Conservation (phyloP, 1,284 basidiomycete species). For the Ceratobasidium sp. region DNA sequence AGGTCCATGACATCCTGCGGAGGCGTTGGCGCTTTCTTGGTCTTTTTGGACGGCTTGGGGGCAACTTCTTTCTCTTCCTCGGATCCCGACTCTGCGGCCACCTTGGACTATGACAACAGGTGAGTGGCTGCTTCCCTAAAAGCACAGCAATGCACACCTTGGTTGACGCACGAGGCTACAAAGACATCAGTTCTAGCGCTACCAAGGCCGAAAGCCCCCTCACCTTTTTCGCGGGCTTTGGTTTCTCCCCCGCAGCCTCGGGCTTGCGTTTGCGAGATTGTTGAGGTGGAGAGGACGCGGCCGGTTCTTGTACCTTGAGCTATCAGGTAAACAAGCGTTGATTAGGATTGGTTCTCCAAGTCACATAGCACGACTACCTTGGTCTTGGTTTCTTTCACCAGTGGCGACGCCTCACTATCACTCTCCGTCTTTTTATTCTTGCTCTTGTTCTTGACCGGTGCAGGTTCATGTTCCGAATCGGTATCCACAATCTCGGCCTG, state of each 20-base stretch:
- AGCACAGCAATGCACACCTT: constrained; percentile 2
- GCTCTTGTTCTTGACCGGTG: neutral
- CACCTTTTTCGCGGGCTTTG: constrained; percentile 25
- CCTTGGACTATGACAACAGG: constrained; percentile 12
- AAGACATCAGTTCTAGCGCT: neutral
- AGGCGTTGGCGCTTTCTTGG: constrained; percentile 22
- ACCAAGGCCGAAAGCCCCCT: neutral
- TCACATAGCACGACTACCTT: neutral
- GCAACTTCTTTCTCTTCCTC: neutral
- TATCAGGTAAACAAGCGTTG: neutral
- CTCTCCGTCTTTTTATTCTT: constrained; percentile 12
- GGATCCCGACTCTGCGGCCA: constrained; percentile 17
- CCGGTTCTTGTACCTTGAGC: neutral
- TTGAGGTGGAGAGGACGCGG: constrained; percentile 17
- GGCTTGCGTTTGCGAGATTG: constrained; percentile 32
- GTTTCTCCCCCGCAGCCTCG: constrained; percentile 12
- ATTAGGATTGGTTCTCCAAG: neutral
- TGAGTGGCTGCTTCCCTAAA: neutral
- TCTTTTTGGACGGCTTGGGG: constrained; percentile 1
- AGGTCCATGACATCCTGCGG: constrained; percentile 25
- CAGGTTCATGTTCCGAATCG: constrained; percentile 12
- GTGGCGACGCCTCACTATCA: neutral
- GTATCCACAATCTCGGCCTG: constrained; percentile 15
- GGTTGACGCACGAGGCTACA: constrained; percentile 34
- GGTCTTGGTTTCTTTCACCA: constrained; percentile 2